Percentiles rank a stretch among this genome's conserved stretches.
Evolutionary conservation across 106 monocot genomes (phyloP).

Genomic region (Dioscorea dumetorum): DNA sequence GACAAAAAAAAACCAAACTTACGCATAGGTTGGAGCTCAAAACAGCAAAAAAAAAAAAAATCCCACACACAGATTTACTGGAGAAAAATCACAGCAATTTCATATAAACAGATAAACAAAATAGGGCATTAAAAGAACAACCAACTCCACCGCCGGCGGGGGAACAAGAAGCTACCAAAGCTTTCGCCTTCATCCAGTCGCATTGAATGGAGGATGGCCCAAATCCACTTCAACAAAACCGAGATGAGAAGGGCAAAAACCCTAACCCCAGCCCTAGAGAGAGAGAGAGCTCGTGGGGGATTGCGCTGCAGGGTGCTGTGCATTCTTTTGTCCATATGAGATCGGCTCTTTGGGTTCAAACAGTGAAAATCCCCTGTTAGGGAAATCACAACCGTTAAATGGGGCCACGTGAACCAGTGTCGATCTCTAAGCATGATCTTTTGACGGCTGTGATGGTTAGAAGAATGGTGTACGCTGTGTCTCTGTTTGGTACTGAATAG

Average conservation of each 20-base stretch:
- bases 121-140: slow-evolving; percentile 20
- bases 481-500: neutral
- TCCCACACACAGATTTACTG: neutral
- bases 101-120: neutral
- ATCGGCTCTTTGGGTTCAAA: too few relatives aligned
- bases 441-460: neutral
- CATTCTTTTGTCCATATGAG: too few relatives aligned
- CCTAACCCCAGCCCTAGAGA: neutral
- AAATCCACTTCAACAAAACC: slow-evolving; percentile 8
- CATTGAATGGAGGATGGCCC: slow-evolving; percentile 23
- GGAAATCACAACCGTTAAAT: too few relatives aligned
- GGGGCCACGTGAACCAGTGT: too few relatives aligned
- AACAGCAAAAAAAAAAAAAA: slow-evolving; percentile 8
- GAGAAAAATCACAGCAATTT: slow-evolving; percentile 10
- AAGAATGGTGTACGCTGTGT: neutral
- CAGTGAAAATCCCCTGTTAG: too few relatives aligned
- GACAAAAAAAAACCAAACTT: slow-evolving; percentile 3
- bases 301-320: too few relatives aligned
- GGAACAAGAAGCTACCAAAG: slow-evolving; percentile 7
- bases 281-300: too few relatives aligned
- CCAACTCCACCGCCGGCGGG: slow-evolving; percentile 34
- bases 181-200: slow-evolving; percentile 1
- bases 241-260: neutral
- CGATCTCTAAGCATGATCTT: too few relatives aligned
- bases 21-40: slow-evolving; percentile 1